Evolutionary conservation across 164 flowering plant genomes (phyloP).

Genomic region (Berberis thunbergii): DNA sequence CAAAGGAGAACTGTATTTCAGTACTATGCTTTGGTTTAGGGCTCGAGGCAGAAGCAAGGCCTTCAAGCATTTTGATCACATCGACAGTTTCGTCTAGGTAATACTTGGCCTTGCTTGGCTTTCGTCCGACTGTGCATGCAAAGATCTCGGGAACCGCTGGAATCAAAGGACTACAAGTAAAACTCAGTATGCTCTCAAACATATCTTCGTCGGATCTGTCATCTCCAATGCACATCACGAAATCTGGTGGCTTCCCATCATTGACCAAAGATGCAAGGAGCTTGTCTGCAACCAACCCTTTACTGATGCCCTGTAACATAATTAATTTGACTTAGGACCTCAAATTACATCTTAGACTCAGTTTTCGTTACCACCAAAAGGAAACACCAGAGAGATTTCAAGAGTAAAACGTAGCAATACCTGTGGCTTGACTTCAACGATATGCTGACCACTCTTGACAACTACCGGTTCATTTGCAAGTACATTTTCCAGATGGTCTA

Average conservation of each 20-base stretch:
- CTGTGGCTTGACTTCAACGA: slow-evolving; percentile 78
- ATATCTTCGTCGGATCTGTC: slow-evolving; percentile 84
- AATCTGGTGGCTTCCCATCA: slow-evolving; percentile 49
- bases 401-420: slow-evolving; percentile 15
- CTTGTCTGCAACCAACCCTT: slow-evolving; percentile 62
- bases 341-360: background rate
- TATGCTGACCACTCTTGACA: slow-evolving; percentile 58
- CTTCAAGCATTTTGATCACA: slow-evolving; percentile 50
- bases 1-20: background rate
- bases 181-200: slow-evolving; percentile 59
- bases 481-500: slow-evolving; percentile 58
- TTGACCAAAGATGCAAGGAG: slow-evolving; percentile 37
- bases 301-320: slow-evolving; percentile 59
- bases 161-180: slow-evolving; percentile 22
- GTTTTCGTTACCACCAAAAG: background rate
- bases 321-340: background rate
- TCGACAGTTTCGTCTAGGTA: slow-evolving; percentile 58
- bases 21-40: background rate
- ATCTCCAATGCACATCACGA: slow-evolving; percentile 78
- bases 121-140: slow-evolving; percentile 76
- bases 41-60: slow-evolving; percentile 28
- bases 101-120: slow-evolving; percentile 79
- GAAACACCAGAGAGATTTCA: background rate
- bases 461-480: slow-evolving; percentile 68
- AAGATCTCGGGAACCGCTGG: slow-evolving; percentile 47